phyloP scores from a whole-genome alignment of 768 basidiomycete genomes.

The Strobilomyces dryophilus region DNA sequence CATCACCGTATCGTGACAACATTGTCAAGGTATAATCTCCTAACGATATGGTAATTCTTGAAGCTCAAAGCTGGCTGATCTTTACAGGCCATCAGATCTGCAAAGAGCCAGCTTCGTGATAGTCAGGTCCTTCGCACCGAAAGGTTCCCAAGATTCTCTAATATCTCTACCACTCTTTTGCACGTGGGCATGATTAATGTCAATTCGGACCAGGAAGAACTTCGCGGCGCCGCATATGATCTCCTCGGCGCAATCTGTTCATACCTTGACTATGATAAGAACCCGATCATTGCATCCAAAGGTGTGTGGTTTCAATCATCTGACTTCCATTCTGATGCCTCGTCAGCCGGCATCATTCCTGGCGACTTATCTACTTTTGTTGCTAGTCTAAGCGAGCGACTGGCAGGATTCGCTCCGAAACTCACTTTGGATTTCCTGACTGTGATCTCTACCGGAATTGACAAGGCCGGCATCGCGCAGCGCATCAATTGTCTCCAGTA shows the following conservation, averaged over 20 bases:
- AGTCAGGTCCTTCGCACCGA: constrained; percentile 49
- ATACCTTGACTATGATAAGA: constrained; percentile 74
- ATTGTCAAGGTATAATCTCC: constrained; percentile 62
- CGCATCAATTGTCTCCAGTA: constrained; percentile 76
- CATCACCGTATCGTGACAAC: constrained; percentile 60
- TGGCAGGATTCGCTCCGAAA: constrained; percentile 72
- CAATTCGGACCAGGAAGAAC: constrained; percentile 65
- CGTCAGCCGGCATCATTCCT: constrained; percentile 63
- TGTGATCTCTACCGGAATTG: constrained; percentile 72
- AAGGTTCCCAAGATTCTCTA: constrained; percentile 73
- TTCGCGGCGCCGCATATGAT: constrained; percentile 77
- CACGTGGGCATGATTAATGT: constrained; percentile 83
- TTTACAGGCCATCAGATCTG: constrained; percentile 62
- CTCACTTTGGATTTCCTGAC: constrained; percentile 85
- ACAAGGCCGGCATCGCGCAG: constrained; percentile 42
- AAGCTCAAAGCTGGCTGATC: not conserved
- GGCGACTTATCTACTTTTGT: constrained; percentile 63
- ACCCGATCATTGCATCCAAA: constrained; percentile 64
- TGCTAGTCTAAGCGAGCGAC: constrained; percentile 60
- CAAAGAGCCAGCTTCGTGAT: constrained; percentile 67
- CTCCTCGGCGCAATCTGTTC: constrained; percentile 73
- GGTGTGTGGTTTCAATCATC: constrained; percentile 35
- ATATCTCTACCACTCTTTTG: constrained; percentile 81
- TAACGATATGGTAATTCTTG: not conserved
- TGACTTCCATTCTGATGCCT: constrained; percentile 3